Conservation (phyloP, 2,329 filamentous ascomycete species). For the Cladosporium sp. region DNA sequence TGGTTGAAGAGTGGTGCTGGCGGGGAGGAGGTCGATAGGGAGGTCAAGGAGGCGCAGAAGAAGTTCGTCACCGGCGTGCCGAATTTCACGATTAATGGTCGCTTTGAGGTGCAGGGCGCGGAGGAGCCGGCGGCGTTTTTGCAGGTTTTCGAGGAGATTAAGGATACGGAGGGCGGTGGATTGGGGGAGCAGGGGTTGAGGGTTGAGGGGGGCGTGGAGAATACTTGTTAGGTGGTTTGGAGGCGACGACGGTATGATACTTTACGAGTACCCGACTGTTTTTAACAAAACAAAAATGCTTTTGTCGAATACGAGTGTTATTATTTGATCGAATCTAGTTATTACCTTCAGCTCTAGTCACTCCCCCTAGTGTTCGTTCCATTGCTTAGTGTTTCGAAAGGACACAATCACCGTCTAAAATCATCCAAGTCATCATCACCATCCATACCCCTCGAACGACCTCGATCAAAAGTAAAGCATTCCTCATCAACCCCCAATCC, state of each 20-base stretch:
- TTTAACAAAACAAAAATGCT: background rate
- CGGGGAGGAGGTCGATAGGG: slow-evolving; percentile 43
- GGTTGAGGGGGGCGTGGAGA: slow-evolving; percentile 14
- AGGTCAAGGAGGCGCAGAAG: slow-evolving; percentile 40
- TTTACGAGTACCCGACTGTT: too few species aligned
- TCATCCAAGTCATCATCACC: too few species aligned
- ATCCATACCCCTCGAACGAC: too few species aligned
- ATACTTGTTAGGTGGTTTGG: slow-evolving; percentile 15
- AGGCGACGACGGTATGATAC: background rate
- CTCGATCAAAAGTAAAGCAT: too few species aligned
- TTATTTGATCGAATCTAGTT: background rate
- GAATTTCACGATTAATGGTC: slow-evolving; percentile 67
- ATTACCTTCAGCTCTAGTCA: too few species aligned
- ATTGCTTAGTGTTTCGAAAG: too few species aligned
- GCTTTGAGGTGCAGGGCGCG: slow-evolving; percentile 65
- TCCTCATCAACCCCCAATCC: too few species aligned
- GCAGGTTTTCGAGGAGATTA: slow-evolving; percentile 60
- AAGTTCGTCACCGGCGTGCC: slow-evolving; percentile 65
- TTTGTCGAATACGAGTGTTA: background rate
- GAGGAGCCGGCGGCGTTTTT: slow-evolving; percentile 67
- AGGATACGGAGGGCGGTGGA: slow-evolving; percentile 35
- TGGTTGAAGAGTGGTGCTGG: slow-evolving; percentile 44
- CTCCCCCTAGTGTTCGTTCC: too few species aligned
- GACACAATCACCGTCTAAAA: too few species aligned
- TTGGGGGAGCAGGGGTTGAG: background rate